Conservation (phyloP, 2,329 filamentous ascomycete genomes). For the Cryphonectria parasitica region DNA sequence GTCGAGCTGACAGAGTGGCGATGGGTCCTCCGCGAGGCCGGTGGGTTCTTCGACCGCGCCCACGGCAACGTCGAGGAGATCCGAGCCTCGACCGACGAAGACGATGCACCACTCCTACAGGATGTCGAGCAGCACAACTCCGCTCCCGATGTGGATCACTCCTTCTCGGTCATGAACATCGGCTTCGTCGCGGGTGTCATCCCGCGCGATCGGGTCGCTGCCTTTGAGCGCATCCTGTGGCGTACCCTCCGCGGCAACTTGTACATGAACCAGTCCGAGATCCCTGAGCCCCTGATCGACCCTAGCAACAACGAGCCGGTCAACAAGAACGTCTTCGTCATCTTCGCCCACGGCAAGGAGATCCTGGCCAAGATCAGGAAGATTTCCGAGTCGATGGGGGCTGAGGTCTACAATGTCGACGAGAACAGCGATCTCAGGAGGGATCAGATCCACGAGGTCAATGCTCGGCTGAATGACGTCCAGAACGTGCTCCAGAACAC, state of each 20-base stretch:
- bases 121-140: slow-evolving; percentile 84
- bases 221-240: slow-evolving; percentile 98
- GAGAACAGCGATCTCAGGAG: slow-evolving; percentile 95
- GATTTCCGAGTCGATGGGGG: slow-evolving; percentile 96
- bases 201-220: slow-evolving; percentile 85
- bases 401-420: slow-evolving; percentile 94
- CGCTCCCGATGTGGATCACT: slow-evolving; percentile 73
- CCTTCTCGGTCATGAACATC: slow-evolving; percentile 98
- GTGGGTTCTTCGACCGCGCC: slow-evolving; percentile 95
- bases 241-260: slow-evolving; percentile 94
- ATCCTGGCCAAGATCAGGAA: slow-evolving; percentile 98
- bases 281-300: slow-evolving; percentile 89
- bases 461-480: slow-evolving; percentile 87
- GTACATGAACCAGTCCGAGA: slow-evolving; percentile 99
- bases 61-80: slow-evolving; percentile 98
- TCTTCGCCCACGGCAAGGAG: slow-evolving; percentile 98
- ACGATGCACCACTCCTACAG: slow-evolving; percentile 89
- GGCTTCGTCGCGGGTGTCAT: slow-evolving; percentile 98
- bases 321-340: slow-evolving; percentile 98
- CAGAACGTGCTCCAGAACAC: slow-evolving; percentile 93
- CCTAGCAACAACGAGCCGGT: slow-evolving; percentile 89
- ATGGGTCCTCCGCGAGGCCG: slow-evolving; percentile 94
- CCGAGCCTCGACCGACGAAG: slow-evolving; percentile 83
- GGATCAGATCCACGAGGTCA: slow-evolving; percentile 97
- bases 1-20: slow-evolving; percentile 98